These are phyloP conservation scores for Apophysomyces trapeziformis DNA, from an alignment of 371 early-diverging fungal species.

Conservation along the genomic window DNA sequence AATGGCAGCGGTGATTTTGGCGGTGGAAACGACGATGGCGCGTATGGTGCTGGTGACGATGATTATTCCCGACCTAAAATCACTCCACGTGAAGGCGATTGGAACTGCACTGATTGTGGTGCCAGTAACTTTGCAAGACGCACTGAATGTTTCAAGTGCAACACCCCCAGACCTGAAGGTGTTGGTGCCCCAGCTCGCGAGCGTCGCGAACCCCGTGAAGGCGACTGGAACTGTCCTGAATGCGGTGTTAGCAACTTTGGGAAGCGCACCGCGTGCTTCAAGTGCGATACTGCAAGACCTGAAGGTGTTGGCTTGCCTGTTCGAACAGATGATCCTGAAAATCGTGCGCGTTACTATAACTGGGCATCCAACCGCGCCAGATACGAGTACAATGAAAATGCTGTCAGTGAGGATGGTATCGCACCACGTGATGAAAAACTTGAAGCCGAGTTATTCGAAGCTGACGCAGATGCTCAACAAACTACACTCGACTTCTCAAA, in stretches of 20 bases:
- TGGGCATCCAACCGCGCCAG: constrained; percentile 60
- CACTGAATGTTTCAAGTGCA: constrained; percentile 71
- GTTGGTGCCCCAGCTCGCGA: constrained; percentile 16
- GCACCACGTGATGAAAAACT: constrained; percentile 40
- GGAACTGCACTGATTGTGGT: constrained; percentile 69
- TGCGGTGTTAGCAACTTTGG: constrained; percentile 74
- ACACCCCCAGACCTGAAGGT: constrained; percentile 35
- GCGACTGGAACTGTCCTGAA: constrained; percentile 73
- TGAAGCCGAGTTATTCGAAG: constrained; percentile 53
- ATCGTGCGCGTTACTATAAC: constrained; percentile 38
- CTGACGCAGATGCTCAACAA: constrained; percentile 43
- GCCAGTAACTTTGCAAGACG: constrained; percentile 70
- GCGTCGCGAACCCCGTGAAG: constrained; percentile 49
- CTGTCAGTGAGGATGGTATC: constrained; percentile 41
- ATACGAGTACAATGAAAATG: constrained; percentile 58
- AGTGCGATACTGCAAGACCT: constrained; percentile 53
- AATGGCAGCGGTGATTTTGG: constrained; percentile 10
- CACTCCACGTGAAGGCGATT: constrained; percentile 65
- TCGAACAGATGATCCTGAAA: constrained; percentile 29
- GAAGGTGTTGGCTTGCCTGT: constrained; percentile 22
- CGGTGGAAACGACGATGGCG: too few relatives aligned
- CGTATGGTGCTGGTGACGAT: constrained; percentile 14
- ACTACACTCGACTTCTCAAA: constrained; percentile 59
- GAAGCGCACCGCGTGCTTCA: constrained; percentile 66
- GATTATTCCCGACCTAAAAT: not conserved